Percentiles rank a stretch among this genome's conserved stretches.
Conservation (phyloP, 768 basidiomycete genomes). For the Mrakia gelida region DNA sequence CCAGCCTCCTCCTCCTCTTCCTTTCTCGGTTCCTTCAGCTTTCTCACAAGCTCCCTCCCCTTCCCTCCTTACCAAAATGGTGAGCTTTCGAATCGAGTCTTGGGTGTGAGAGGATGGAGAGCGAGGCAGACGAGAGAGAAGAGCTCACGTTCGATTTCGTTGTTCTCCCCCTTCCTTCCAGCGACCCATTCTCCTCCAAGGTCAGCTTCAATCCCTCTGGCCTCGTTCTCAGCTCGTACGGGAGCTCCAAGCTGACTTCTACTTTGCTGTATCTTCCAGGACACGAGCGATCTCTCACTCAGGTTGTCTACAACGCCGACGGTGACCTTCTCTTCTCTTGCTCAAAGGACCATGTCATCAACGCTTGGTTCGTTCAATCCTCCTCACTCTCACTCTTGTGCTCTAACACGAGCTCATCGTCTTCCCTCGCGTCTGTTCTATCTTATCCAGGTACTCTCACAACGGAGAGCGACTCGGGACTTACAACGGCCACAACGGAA, state of each 20-base stretch:
- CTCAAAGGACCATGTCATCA: constrained; percentile 91
- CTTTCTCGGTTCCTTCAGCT: neutral
- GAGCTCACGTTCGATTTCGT: neutral
- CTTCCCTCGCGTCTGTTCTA: neutral
- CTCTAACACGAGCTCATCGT: neutral
- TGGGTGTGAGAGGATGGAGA: neutral
- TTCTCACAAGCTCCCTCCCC: neutral
- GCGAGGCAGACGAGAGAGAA: neutral
- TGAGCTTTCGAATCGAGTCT: neutral
- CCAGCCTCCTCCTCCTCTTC: neutral
- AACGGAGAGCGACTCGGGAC: constrained; percentile 97
- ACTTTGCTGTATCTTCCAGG: constrained; percentile 51
- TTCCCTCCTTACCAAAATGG: neutral
- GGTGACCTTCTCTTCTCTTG: constrained; percentile 94
- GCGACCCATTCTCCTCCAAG: constrained; percentile 30
- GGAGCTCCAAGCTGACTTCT: neutral
- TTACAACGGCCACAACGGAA: constrained; percentile 91
- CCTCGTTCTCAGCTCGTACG: too few relatives aligned
- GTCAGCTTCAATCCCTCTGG: neutral
- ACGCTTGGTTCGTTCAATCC: constrained; percentile 69
- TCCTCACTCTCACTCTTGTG: too few relatives aligned
- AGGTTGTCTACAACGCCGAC: constrained; percentile 95
- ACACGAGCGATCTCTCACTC: constrained; percentile 93
- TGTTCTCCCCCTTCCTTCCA: neutral
- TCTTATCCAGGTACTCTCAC: constrained; percentile 53